Evolutionary conservation across 176 grass and related monocot species (phyloP).

Genomic region (Saccharum spontaneum): DNA sequence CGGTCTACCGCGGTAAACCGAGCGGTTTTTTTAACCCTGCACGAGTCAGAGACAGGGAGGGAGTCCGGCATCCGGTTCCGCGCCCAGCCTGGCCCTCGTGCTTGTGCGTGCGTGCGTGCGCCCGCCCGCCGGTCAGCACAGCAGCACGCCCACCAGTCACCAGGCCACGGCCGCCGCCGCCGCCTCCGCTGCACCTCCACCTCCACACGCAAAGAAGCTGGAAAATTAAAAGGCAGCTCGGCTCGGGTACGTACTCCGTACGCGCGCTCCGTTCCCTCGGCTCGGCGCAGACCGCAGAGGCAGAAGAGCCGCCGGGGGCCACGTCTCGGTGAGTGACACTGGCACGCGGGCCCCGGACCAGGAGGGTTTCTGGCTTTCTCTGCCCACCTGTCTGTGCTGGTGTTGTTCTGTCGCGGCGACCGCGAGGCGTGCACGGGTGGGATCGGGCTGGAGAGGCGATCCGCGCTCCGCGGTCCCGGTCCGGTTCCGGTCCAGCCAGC

Average conservation of each 20-base stretch:
- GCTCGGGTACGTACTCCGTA: too few species aligned
- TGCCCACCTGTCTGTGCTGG: not conserved
- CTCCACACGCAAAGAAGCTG: not conserved
- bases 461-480: too few species aligned
- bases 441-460: too few species aligned
- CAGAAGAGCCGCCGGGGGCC: not conserved
- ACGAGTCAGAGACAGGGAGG: not conserved
- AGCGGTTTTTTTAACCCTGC: too few species aligned
- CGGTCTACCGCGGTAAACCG: too few species aligned
- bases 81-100: slow-evolving; percentile 16
- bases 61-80: slow-evolving; percentile 32
- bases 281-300: not conserved
- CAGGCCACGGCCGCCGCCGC: too few species aligned
- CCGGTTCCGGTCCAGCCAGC: not conserved
- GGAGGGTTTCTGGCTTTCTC: not conserved
- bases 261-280: too few species aligned
- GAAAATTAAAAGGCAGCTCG: not conserved
- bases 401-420: not conserved
- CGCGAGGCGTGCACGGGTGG: not conserved
- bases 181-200: not conserved
- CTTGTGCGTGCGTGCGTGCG: not conserved
- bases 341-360: not conserved
- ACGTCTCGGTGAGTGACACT: too few species aligned
- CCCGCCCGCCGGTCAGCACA: not conserved
- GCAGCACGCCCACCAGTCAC: not conserved